phyloP scores from a whole-genome alignment of 495 filamentous ascomycete genomes.

The Penicillium paradoxum region DNA sequence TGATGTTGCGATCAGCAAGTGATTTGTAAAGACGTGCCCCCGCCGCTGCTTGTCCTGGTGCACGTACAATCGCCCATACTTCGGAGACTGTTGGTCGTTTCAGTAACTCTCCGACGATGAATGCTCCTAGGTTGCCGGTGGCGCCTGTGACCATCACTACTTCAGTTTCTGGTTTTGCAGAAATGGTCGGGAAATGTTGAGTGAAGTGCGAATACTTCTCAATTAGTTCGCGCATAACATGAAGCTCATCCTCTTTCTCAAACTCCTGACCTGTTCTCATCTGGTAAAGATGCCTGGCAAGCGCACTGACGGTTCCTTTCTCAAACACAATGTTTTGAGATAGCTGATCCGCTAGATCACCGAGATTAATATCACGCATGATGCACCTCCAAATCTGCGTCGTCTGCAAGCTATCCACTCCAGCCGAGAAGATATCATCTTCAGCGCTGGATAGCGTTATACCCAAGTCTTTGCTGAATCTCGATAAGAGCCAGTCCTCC shows the following conservation, averaged over 20 bases:
- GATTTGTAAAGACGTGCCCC: slow-evolving; percentile 21
- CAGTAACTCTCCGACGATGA: slow-evolving; percentile 46
- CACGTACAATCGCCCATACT: slow-evolving; percentile 58
- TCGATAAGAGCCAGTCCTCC: slow-evolving; percentile 21
- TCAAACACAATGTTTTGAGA: slow-evolving; percentile 46
- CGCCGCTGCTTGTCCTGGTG: slow-evolving; percentile 24
- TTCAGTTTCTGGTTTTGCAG: slow-evolving; percentile 11
- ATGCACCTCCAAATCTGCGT: slow-evolving; percentile 45
- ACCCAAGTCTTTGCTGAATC: slow-evolving; percentile 24
- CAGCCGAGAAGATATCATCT: slow-evolving; percentile 49
- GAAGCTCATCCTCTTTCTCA: slow-evolving; percentile 22
- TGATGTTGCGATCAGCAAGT: slow-evolving; percentile 18
- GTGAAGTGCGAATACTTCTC: slow-evolving; percentile 38
- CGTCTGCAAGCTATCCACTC: slow-evolving; percentile 52
- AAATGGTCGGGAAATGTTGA: slow-evolving; percentile 24
- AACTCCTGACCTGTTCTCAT: slow-evolving; percentile 21
- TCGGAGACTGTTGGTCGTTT: slow-evolving; percentile 26
- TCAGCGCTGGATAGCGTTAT: slow-evolving; percentile 22
- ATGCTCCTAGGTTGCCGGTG: slow-evolving; percentile 57
- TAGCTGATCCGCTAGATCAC: slow-evolving; percentile 27
- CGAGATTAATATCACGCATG: slow-evolving; percentile 23
- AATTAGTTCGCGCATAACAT: slow-evolving; percentile 33
- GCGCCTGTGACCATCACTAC: slow-evolving; percentile 50
- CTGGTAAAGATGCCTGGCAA: slow-evolving; percentile 27
- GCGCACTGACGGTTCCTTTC: slow-evolving; percentile 34